A percentile compares a stretch with the other conserved stretches of the same genome.
Conservation (phyloP, 768 basidiomycete species). For the Botryobasidium botryosum region DNA sequence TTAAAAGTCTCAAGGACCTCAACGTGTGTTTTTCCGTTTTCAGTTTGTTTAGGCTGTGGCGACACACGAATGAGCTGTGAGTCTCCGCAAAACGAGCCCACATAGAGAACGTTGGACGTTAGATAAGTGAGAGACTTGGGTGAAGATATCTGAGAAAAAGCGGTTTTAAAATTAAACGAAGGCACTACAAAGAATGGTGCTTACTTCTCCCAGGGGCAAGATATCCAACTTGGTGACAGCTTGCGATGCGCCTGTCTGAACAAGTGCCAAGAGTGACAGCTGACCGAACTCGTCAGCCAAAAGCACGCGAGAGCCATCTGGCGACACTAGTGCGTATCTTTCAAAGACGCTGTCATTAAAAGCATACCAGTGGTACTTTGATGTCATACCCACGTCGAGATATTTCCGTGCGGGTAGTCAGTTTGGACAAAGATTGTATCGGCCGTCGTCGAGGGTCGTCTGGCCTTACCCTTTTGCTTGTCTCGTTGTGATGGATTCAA, state of each 20-base stretch:
- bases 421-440: too few relatives aligned
- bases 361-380: constrained; percentile 4
- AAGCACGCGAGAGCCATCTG: constrained; percentile 30
- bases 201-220: constrained; percentile 56
- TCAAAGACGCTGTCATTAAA: constrained; percentile 22
- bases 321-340: not conserved
- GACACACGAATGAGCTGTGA: constrained; percentile 57
- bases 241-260: constrained; percentile 26
- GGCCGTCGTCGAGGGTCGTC: too few relatives aligned
- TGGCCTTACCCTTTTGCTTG: too few relatives aligned
- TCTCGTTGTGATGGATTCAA: too few relatives aligned
- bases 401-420: too few relatives aligned
- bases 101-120: constrained; percentile 46
- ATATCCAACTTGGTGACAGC: constrained; percentile 21
- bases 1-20: constrained; percentile 45
- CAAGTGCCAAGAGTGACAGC: constrained; percentile 44
- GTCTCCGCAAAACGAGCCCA: constrained; percentile 71
- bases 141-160: constrained; percentile 39
- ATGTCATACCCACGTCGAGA: constrained; percentile 4
- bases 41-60: constrained; percentile 19
- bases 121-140: constrained; percentile 58
- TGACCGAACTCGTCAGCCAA: constrained; percentile 58
- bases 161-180: constrained; percentile 2
- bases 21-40: constrained; percentile 37
- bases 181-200: constrained; percentile 6